These are phyloP conservation scores for Globisporangium recalcitrans DNA, from an alignment of 352 stramenopile genomes.

Conservation along the genomic window DNA sequence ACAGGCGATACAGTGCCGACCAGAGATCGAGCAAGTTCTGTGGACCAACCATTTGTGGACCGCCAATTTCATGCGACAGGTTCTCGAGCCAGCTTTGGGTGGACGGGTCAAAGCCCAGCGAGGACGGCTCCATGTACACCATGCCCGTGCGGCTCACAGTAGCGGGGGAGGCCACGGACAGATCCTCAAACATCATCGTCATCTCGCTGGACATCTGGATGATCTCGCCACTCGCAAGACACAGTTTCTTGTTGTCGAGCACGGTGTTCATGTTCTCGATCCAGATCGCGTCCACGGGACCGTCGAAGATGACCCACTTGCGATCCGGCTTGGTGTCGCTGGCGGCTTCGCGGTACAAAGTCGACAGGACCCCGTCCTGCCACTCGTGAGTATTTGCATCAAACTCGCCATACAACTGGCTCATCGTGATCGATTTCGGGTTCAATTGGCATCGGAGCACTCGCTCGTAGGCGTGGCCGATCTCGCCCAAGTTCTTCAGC, in stretches of 20 bases:
- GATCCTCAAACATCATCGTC: constrained; percentile 97
- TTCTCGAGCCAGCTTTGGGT: constrained; percentile 87
- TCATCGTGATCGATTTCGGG: constrained; percentile 95
- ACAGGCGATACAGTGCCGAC: constrained; percentile 59
- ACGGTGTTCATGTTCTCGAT: constrained; percentile 98
- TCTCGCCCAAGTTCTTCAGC: constrained; percentile 75
- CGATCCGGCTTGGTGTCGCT: constrained; percentile 84
- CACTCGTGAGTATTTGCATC: constrained; percentile 94
- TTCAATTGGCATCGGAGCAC: constrained; percentile 89
- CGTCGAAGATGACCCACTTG: constrained; percentile 96
- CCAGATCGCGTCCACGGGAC: constrained; percentile 94
- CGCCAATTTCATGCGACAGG: constrained; percentile 54
- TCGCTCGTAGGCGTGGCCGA: constrained; percentile 81
- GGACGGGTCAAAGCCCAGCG: constrained; percentile 88
- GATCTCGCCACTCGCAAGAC: constrained; percentile 92
- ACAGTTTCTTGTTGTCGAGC: constrained; percentile 95
- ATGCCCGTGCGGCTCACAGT: constrained; percentile 93
- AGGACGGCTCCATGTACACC: constrained; percentile 95
- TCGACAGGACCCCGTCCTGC: constrained; percentile 91
- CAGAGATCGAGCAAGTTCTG: constrained; percentile 47
- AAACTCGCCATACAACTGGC: constrained; percentile 94
- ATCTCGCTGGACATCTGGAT: constrained; percentile 93
- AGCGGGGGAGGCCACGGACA: constrained; percentile 91
- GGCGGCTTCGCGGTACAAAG: constrained; percentile 85
- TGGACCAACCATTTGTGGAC: constrained; percentile 26